Percentiles rank a stretch among this genome's conserved stretches.
phyloP scores from a whole-genome alignment of 2,329 filamentous ascomycete species.

The Clonostachys rhizophaga region DNA sequence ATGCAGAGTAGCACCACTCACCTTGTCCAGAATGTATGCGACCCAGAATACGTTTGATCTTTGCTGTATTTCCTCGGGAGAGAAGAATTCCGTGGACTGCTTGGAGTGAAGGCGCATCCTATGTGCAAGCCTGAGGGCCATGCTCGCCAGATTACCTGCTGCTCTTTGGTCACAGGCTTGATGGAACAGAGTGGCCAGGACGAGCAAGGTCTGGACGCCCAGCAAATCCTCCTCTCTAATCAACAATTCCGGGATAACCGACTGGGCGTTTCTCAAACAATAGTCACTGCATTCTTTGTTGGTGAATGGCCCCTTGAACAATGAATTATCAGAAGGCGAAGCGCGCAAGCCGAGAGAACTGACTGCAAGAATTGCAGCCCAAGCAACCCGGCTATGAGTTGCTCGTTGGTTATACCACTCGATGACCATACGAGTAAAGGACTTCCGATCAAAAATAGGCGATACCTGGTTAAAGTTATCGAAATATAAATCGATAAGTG shows the following conservation, averaged over 20 bases:
- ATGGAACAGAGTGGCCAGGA: slow-evolving; percentile 28
- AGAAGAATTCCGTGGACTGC: slow-evolving; percentile 10
- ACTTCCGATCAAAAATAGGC: slow-evolving; percentile 27
- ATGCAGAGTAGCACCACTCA: slow-evolving; percentile 3
- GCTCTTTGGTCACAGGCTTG: slow-evolving; percentile 27
- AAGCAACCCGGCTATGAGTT: slow-evolving; percentile 14
- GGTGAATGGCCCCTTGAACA: neutral
- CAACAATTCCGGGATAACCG: slow-evolving; percentile 28
- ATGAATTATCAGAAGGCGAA: slow-evolving; percentile 1
- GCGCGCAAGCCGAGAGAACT: slow-evolving; percentile 27
- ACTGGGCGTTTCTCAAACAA: slow-evolving; percentile 30
- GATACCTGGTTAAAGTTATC: slow-evolving; percentile 23
- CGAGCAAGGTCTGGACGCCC: slow-evolving; percentile 30
- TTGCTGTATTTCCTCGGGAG: slow-evolving; percentile 22
- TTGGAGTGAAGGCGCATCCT: slow-evolving; percentile 25
- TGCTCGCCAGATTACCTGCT: slow-evolving; percentile 28
- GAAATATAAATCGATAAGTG: slow-evolving; percentile 30
- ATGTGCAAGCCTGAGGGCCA: slow-evolving; percentile 30
- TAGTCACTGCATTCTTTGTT: slow-evolving; percentile 9
- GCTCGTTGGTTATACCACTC: slow-evolving; percentile 21
- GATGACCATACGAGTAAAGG: slow-evolving; percentile 27
- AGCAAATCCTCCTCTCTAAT: slow-evolving; percentile 27
- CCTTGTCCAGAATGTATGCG: slow-evolving; percentile 33
- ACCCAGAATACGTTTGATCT: slow-evolving; percentile 33
- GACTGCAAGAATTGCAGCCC: slow-evolving; percentile 32